Percentiles rank a stretch among this genome's conserved stretches.
These are phyloP conservation scores for Emericellopsis terricola DNA, from an alignment of 495 filamentous ascomycete genomes.

Conservation along the genomic window DNA sequence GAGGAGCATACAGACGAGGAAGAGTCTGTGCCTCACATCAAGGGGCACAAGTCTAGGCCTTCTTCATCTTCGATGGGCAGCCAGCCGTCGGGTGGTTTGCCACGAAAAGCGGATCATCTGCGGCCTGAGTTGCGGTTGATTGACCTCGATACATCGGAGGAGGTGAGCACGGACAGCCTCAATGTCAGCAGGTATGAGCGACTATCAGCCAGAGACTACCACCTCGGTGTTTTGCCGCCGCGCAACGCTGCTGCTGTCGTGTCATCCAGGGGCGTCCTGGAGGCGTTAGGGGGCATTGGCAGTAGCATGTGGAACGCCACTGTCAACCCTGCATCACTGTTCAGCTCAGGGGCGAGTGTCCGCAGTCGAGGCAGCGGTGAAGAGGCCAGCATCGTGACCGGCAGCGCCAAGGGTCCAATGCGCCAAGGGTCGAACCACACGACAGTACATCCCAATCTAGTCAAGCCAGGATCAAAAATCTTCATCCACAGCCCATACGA, in stretches of 20 bases:
- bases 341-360: conserved; percentile 75
- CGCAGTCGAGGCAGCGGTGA: conserved; percentile 49
- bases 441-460: conserved; percentile 25
- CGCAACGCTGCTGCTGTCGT: conserved; percentile 39
- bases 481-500: conserved; percentile 95
- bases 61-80: conserved; percentile 26
- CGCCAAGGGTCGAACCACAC: conserved; percentile 6
- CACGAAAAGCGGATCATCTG: conserved; percentile 52
- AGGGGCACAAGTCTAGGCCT: conserved; percentile 15
- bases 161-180: conserved; percentile 61
- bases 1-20: conserved; percentile 22
- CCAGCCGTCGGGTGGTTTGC: conserved; percentile 38
- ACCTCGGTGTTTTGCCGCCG: conserved; percentile 66
- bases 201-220: conserved; percentile 82
- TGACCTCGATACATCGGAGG: conserved; percentile 61
- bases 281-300: conserved; percentile 38
- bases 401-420: conserved; percentile 6
- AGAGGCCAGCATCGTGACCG: conserved; percentile 14
- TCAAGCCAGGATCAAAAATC: conserved; percentile 65
- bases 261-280: conserved; percentile 53
- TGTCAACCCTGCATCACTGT: conserved; percentile 64
- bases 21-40: neutral
- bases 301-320: conserved; percentile 61
- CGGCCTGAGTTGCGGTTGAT: conserved; percentile 84
- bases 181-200: conserved; percentile 70